Percentiles rank a stretch among this genome's conserved stretches.
phyloP scores from a whole-genome alignment of 192 early-diverging fungal species.

The Coemansia sp. region DNA sequence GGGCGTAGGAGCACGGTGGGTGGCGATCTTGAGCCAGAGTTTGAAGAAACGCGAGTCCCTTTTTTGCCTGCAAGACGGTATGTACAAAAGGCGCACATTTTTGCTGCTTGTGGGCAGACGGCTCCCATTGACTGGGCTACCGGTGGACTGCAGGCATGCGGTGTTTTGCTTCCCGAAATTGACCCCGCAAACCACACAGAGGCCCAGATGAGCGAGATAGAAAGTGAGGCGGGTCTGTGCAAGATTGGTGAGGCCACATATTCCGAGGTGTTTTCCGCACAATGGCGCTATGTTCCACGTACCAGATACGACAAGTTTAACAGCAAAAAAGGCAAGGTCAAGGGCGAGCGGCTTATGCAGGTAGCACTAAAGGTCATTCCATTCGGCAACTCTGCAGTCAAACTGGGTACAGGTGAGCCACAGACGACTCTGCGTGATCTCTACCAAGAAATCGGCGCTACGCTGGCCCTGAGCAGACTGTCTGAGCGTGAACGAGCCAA shows the following conservation, averaged over 20 bases:
- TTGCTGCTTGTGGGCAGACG: constrained; percentile 45
- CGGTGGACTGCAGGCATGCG: constrained; percentile 41
- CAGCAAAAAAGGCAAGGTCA: constrained; percentile 30
- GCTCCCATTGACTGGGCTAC: constrained; percentile 47
- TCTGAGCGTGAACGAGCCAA: constrained; percentile 45
- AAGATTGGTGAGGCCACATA: constrained; percentile 88
- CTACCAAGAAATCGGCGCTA: constrained; percentile 61
- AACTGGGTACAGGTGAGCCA: constrained; percentile 47
- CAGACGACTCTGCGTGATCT: constrained; percentile 54
- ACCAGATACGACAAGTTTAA: constrained; percentile 48
- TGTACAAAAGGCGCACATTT: constrained; percentile 45
- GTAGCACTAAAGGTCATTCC: constrained; percentile 82
- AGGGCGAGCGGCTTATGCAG: constrained; percentile 52
- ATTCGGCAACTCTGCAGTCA: constrained; percentile 54
- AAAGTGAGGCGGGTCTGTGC: constrained; percentile 37
- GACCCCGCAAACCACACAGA: constrained; percentile 15
- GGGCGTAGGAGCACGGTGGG: constrained; percentile 4
- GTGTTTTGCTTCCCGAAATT: constrained; percentile 29
- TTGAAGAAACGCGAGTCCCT: constrained; percentile 46
- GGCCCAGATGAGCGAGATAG: constrained; percentile 35
- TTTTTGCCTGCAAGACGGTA: constrained; percentile 46
- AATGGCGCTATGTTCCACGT: constrained; percentile 40
- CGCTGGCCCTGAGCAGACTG: constrained; percentile 51
- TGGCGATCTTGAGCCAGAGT: constrained; percentile 27
- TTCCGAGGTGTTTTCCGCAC: constrained; percentile 71